Evolutionary conservation across 768 basidiomycete species (phyloP).

Genomic region (Clathrus columnatus): DNA sequence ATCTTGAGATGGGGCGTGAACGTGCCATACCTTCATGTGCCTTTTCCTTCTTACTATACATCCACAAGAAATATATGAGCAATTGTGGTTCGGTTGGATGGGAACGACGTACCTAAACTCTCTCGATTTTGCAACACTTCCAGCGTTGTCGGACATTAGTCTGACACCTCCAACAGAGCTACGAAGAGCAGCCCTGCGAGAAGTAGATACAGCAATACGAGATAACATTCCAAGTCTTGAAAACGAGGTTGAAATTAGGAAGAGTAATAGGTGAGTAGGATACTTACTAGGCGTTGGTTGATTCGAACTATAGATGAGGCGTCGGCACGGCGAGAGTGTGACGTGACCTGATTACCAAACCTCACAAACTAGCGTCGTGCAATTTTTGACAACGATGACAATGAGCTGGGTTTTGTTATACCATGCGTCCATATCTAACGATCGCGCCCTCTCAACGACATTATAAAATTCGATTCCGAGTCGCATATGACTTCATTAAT

Average conservation of each 20-base stretch:
- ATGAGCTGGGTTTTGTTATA: too few species aligned
- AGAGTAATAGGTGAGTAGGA: neutral
- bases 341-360: neutral
- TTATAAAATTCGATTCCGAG: neutral
- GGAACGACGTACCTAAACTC: constrained; percentile 45
- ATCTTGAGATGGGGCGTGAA: constrained; percentile 13
- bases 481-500: neutral
- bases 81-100: neutral
- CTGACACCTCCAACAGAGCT: constrained; percentile 27
- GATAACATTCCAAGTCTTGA: constrained; percentile 13
- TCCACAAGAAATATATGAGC: constrained; percentile 14
- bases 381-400: neutral
- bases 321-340: neutral
- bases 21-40: constrained; percentile 48
- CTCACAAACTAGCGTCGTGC: neutral
- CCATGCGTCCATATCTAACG: too few species aligned
- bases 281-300: neutral
- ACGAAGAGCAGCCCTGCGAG: constrained; percentile 31
- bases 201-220: constrained; percentile 33
- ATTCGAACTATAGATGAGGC: neutral
- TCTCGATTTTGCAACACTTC: constrained; percentile 51
- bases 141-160: constrained; percentile 31
- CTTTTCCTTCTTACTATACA: constrained; percentile 58
- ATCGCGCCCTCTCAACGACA: too few species aligned
- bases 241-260: constrained; percentile 5